phyloP scores from a whole-genome alignment of 2,329 filamentous ascomycete species.

The Cytospora piceae region DNA sequence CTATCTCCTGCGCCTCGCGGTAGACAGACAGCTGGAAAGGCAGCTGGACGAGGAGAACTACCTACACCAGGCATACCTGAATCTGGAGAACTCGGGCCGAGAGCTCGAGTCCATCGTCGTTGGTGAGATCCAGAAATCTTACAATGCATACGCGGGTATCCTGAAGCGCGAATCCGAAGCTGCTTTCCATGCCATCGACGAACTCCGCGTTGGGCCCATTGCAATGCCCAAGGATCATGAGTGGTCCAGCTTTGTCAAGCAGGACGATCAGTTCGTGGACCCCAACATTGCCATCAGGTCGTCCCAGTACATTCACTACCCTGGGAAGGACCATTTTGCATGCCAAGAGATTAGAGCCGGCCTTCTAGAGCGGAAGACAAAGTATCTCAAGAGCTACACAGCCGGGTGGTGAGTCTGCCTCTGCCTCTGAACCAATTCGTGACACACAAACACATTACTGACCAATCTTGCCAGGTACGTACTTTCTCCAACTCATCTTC shows the following conservation, averaged over 20 bases:
- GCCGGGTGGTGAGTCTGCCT: conserved; percentile 77
- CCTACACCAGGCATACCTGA: conserved; percentile 91
- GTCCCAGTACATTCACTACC: conserved; percentile 84
- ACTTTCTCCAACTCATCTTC: conserved; percentile 91
- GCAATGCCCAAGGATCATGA: conserved; percentile 94
- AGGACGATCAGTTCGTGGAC: conserved; percentile 85
- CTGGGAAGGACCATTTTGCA: conserved; percentile 83
- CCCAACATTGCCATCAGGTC: conserved; percentile 78
- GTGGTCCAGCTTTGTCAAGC: conserved; percentile 81
- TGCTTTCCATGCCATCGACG: conserved; percentile 75
- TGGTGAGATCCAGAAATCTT: conserved; percentile 96
- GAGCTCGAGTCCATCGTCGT: conserved; percentile 97
- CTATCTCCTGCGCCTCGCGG: conserved; percentile 81
- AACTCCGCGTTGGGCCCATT: conserved; percentile 81
- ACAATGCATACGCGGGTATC: conserved; percentile 90
- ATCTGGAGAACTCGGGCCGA: conserved; percentile 89
- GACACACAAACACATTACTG: background rate
- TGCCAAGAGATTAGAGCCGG: conserved; percentile 85
- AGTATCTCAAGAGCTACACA: conserved; percentile 96
- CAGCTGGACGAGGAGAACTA: conserved; percentile 98
- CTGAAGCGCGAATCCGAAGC: conserved; percentile 86
- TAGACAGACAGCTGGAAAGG: conserved; percentile 87
- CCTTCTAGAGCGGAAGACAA: conserved; percentile 95
- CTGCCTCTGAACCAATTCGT: background rate
- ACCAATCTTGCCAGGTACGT: conserved; percentile 72